phyloP scores from a whole-genome alignment of 2,329 filamentous ascomycete species.

The Alternaria sp. region DNA sequence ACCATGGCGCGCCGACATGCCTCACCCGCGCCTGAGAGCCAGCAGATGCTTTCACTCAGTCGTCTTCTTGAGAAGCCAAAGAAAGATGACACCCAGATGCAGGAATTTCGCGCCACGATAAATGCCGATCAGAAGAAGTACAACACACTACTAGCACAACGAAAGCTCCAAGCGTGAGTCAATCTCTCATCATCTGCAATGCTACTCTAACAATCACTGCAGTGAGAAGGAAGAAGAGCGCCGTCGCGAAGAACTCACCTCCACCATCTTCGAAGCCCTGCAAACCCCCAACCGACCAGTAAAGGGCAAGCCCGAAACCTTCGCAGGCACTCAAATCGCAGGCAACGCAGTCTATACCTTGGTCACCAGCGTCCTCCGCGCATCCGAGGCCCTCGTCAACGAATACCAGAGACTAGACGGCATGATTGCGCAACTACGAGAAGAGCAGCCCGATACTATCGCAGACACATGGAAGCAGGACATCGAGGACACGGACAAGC shows the following conservation, averaged over 20 bases:
- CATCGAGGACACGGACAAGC: conserved; percentile 25
- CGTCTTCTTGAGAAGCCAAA: conserved; percentile 27
- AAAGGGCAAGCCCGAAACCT: conserved; percentile 5
- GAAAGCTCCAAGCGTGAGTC: conserved; percentile 29
- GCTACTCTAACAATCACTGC: neutral
- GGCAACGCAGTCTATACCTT: conserved; percentile 22
- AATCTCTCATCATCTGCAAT: neutral
- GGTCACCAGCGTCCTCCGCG: conserved; percentile 15
- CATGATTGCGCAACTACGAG: conserved; percentile 20
- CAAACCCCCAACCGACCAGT: conserved; percentile 13
- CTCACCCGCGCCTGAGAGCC: conserved; percentile 27
- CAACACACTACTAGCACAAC: conserved; percentile 24
- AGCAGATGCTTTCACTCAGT: conserved; percentile 30
- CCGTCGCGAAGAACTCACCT: conserved; percentile 30
- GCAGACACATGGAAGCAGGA: conserved; percentile 34
- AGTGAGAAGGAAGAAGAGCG: conserved; percentile 23
- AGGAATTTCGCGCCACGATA: conserved; percentile 28
- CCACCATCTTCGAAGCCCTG: conserved; percentile 25
- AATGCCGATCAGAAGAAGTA: conserved; percentile 22
- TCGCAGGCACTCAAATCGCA: conserved; percentile 21
- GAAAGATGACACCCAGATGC: conserved; percentile 27
- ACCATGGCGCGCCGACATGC: conserved; percentile 24
- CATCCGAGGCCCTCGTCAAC: conserved; percentile 24
- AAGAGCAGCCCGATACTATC: conserved; percentile 19
- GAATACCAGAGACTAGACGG: conserved; percentile 35